These are phyloP conservation scores for Lyophyllum shimeji DNA, from an alignment of 768 basidiomycete genomes.

Conservation along the genomic window DNA sequence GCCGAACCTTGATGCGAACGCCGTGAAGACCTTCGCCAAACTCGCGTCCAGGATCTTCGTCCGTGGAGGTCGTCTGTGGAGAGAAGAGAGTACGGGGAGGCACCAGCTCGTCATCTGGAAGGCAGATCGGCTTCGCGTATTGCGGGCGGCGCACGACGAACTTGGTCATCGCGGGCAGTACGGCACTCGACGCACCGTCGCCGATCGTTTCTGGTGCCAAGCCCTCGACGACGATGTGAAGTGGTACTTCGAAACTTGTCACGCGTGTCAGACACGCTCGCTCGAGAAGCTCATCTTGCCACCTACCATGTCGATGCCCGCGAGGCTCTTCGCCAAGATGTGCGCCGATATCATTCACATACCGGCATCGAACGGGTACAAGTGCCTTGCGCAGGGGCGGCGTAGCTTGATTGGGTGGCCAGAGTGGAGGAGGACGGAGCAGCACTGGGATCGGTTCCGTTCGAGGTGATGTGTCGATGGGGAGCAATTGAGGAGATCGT, in stretches of 20 bases:
- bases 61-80: too few species aligned
- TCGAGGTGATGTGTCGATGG: slow-evolving; percentile 31
- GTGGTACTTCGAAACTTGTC: slow-evolving; percentile 33
- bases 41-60: background rate
- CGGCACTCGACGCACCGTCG: background rate
- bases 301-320: too few species aligned
- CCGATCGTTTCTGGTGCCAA: slow-evolving; percentile 22
- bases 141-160: slow-evolving; percentile 20
- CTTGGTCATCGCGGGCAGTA: slow-evolving; percentile 16
- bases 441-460: slow-evolving; percentile 23
- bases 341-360: slow-evolving; percentile 30
- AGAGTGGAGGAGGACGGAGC: slow-evolving; percentile 23
- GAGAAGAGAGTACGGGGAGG: too few species aligned
- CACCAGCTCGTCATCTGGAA: too few species aligned
- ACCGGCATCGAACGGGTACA: too few species aligned
- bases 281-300: slow-evolving; percentile 24
- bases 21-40: background rate
- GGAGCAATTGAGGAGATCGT: too few species aligned
- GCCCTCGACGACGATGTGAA: slow-evolving; percentile 22
- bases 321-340: slow-evolving; percentile 25
- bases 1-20: background rate
- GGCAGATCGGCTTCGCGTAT: slow-evolving; percentile 17
- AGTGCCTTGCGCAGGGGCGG: slow-evolving; percentile 24
- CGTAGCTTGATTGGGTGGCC: slow-evolving; percentile 23
- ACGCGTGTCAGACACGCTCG: slow-evolving; percentile 28